Evolutionary conservation across 2,329 filamentous ascomycete genomes (phyloP), one percentile per base, ranked within the genome.

Genomic region (Fusarium albosuccineum): DNA sequence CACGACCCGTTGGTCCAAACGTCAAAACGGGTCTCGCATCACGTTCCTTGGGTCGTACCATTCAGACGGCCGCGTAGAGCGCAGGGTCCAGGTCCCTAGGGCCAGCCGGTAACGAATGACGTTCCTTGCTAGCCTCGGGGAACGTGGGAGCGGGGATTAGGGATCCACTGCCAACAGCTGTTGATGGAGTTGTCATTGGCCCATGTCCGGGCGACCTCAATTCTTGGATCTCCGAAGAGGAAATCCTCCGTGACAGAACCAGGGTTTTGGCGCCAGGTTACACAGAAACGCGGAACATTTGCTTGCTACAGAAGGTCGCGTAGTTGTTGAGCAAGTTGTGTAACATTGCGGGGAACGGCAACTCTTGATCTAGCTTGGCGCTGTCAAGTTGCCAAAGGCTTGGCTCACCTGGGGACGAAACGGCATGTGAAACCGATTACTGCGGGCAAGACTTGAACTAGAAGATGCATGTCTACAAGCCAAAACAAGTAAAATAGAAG

Each of bases 1-100:
- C 34, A 44, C 22, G 16, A 39, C 52, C 36, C 40, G 46, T 52
- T 59, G 61, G 62, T 48, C 44, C 44, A 44, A 60, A 46, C 60
- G 48, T 48, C 34, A 37, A 52, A 30, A 36, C 14, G 33, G 33
- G 33, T 36, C 33, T 36, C 33, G 8, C 33, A 34, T 34, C 34
- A 37, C 34, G 13, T 37, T 37, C 9, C 34, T 39, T 8, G 8
- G 37, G 49, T 61, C 22, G 59, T 30, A 45, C 52, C 40, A 42
- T 50, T 29, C 40, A 6, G 40, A 30, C 34, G 33, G 36, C 53
- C 5, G 34, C 26, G 17, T 45, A 33, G 45, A 8, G 26, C 13
- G 29, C 27, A 37, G 45, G 49, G 9, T 58, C 41, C 3, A 5
- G 13, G 22, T 62, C 61, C 39, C 40, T 56, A 48, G 56, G 49